Evolutionary conservation across 768 basidiomycete species (phyloP).

Genomic region (Mycena filopes): DNA sequence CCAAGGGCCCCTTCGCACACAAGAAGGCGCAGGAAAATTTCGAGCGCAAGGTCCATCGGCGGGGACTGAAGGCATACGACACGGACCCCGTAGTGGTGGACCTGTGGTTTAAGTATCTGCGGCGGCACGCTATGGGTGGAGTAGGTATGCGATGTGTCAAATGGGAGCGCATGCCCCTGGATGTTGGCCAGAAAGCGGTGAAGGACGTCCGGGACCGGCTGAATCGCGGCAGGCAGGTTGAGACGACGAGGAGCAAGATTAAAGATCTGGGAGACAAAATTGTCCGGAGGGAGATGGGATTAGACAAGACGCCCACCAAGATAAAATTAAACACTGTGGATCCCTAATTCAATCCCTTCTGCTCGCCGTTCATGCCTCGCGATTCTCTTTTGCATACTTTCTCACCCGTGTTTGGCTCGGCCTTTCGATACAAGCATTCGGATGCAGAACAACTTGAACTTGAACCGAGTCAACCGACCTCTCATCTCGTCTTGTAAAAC

Average conservation of each 20-base stretch:
- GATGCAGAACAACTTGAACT: too few species aligned
- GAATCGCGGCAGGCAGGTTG: slow-evolving; percentile 39
- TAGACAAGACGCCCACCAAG: neutral
- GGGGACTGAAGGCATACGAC: slow-evolving; percentile 92
- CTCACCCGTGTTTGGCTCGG: too few species aligned
- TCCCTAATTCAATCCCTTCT: neutral
- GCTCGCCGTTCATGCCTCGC: too few species aligned
- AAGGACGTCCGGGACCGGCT: slow-evolving; percentile 39
- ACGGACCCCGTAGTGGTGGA: slow-evolving; percentile 82
- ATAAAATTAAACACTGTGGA: slow-evolving; percentile 17
- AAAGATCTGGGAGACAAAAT: slow-evolving; percentile 41
- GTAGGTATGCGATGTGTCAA: slow-evolving; percentile 87
- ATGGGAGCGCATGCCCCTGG: slow-evolving; percentile 76
- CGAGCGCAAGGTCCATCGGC: slow-evolving; percentile 83
- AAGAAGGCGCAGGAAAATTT: slow-evolving; percentile 98
- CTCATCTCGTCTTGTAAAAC: too few species aligned
- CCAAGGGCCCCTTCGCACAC: slow-evolving; percentile 86
- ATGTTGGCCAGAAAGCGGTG: slow-evolving; percentile 47
- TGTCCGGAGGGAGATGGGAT: slow-evolving; percentile 20
- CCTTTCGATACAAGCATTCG: too few species aligned
- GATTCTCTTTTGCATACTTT: too few species aligned
- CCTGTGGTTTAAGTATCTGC: slow-evolving; percentile 83
- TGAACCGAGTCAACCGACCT: too few species aligned
- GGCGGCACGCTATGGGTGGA: slow-evolving; percentile 80
- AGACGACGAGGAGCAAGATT: slow-evolving; percentile 42